Conservation (phyloP, 192 early-diverging fungal genomes). For the Entophlyctis helioformis region DNA sequence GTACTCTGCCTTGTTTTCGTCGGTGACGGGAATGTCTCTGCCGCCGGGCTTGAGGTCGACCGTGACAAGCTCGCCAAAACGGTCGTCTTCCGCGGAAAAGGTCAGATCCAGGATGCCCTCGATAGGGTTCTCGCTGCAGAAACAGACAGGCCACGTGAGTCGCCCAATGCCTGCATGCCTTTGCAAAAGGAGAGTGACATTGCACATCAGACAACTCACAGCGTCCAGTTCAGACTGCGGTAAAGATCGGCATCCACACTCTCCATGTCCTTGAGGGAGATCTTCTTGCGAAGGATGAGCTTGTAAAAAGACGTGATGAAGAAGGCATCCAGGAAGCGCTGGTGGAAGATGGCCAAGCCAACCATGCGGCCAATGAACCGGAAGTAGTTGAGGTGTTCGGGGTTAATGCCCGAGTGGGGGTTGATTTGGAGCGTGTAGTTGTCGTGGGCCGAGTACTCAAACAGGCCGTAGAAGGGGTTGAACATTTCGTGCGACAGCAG, state of each 20-base stretch:
- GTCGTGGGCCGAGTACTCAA: conserved; percentile 96
- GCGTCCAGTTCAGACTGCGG: conserved; percentile 85
- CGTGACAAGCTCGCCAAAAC: conserved; percentile 79
- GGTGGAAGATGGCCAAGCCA: conserved; percentile 94
- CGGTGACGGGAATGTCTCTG: conserved; percentile 82
- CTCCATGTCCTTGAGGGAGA: conserved; percentile 83
- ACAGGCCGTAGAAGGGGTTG: conserved; percentile 91
- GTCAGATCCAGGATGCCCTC: conserved; percentile 75
- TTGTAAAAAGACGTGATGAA: conserved; percentile 96
- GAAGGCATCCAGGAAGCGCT: conserved; percentile 91
- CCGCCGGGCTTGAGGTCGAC: conserved; percentile 84
- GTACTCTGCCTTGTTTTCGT: conserved; percentile 95
- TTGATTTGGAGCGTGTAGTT: conserved; percentile 98
- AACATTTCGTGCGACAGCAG: conserved; percentile 97
- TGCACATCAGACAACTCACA: conserved; percentile 45
- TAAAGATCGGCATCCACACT: conserved; percentile 87
- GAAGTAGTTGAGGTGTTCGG: conserved; percentile 97
- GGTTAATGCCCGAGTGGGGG: conserved; percentile 86
- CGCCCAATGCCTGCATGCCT: too few species aligned
- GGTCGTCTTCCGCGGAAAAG: conserved; percentile 90
- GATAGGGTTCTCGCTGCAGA: conserved; percentile 69
- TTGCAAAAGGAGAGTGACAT: too few species aligned
- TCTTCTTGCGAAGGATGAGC: conserved; percentile 84
- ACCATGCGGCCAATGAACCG: conserved; percentile 95
- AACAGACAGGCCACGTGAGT: too few species aligned